Percentiles rank a stretch among this genome's conserved stretches.
Conservation (phyloP, 345 rosid species). For the Geranium rotundifolium region DNA sequence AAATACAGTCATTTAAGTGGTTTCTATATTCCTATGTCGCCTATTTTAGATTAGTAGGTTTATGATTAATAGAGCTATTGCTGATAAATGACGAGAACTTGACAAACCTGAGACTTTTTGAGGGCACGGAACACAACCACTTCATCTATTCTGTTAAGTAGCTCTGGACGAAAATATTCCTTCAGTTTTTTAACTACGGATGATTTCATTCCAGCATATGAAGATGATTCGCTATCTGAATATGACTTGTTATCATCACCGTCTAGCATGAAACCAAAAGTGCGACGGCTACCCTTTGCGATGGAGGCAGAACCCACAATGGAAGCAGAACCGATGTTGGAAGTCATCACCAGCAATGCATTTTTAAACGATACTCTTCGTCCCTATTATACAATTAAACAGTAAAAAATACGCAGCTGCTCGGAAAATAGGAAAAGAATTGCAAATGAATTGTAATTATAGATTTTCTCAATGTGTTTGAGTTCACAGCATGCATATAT, state of each 20-base stretch:
- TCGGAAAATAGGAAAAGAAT: no score
- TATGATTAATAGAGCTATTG: background rate
- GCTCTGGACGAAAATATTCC: constrained; percentile 83
- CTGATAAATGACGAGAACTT: background rate
- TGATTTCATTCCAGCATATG: constrained; percentile 70
- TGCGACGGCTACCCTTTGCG: constrained; percentile 65
- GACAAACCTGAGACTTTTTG: constrained; percentile 73
- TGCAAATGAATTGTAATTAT: no score
- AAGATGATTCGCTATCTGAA: constrained; percentile 36
- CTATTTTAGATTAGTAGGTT: background rate
- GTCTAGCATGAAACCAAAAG: constrained; percentile 43
- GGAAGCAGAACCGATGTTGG: constrained; percentile 83
- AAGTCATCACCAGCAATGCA: constrained; percentile 88
- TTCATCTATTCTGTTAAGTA: constrained; percentile 93
- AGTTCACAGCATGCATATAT: no score
- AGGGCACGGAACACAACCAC: constrained; percentile 82
- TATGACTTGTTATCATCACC: background rate
- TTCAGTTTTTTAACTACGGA: constrained; percentile 79
- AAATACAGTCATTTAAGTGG: no score
- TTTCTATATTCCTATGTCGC: no score
- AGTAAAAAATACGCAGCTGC: no score
- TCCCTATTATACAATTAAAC: constrained; percentile 39
- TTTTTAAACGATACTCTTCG: constrained; percentile 90
- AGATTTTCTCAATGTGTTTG: no score
- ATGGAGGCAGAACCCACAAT: constrained; percentile 81